These are phyloP conservation scores for Rosa multiflora DNA, from an alignment of 306 rosid genomes.

Conservation along the genomic window DNA sequence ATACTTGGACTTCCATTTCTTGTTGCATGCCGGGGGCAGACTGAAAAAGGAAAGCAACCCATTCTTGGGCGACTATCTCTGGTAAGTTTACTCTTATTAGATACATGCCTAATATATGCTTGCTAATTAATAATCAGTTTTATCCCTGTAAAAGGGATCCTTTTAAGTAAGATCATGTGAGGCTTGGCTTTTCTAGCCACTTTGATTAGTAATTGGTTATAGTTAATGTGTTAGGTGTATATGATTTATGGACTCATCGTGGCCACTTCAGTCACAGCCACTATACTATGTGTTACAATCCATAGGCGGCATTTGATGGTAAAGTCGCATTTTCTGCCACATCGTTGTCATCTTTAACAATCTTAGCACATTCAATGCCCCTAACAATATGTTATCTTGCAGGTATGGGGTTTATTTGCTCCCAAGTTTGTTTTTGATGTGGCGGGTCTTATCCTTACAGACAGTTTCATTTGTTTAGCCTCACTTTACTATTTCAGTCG, in stretches of 20 bases:
- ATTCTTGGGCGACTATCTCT: slow-evolving; percentile 57
- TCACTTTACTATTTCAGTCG: slow-evolving; percentile 60
- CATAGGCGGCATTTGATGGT: slow-evolving; percentile 99
- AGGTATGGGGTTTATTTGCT: slow-evolving; percentile 99
- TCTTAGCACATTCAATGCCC: not conserved
- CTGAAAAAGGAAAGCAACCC: slow-evolving; percentile 36
- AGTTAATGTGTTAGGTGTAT: slow-evolving; percentile 50
- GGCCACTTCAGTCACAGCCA: slow-evolving; percentile 60
- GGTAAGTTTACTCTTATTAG: slow-evolving; percentile 43
- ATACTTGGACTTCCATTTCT: slow-evolving; percentile 78
- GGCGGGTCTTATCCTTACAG: slow-evolving; percentile 67
- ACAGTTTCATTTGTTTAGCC: slow-evolving; percentile 64
- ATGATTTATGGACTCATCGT: slow-evolving; percentile 66
- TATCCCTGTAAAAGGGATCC: slow-evolving; percentile 7
- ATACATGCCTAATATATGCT: not conserved
- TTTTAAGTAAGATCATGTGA: slow-evolving; percentile 22
- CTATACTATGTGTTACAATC: slow-evolving; percentile 75
- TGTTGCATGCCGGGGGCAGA: slow-evolving; percentile 41
- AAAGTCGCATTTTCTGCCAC: slow-evolving; percentile 12
- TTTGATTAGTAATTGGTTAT: not conserved
- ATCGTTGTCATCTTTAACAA: not conserved
- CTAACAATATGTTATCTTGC: slow-evolving; percentile 23
- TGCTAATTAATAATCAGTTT: not conserved
- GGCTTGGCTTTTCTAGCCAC: slow-evolving; percentile 12
- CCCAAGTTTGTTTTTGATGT: slow-evolving; percentile 93